Base-by-base conservation (phyloP, 352 stramenopile genomes). In the Pythium chondricola region DNA sequence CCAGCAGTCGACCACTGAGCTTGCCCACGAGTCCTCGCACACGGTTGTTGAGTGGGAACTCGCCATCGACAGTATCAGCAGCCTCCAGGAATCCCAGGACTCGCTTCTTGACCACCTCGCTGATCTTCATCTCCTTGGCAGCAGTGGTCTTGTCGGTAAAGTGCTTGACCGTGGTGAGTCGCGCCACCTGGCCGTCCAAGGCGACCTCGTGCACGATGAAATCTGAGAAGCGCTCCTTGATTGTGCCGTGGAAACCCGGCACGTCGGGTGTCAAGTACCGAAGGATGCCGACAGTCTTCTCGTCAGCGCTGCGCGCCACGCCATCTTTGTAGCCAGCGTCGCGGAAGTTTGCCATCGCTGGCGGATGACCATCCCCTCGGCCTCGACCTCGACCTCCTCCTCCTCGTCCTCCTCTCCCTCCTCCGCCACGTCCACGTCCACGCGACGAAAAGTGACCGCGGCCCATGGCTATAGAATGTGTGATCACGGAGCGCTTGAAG, bases 181-280 rank as follows among this genome's bases (percentile, higher is more conserved):
- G 60, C 49, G 80, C 80, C 35, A 93, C 63, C 0, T 68, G 39
- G 18, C 83, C 75, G 18, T 67, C 56, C 3, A 73, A 51, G 13
- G 73, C 65, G 39, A 96, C 77, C 46, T 97, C 88, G 18, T 75
- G 83, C 50, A 97, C 88, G 27, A 96, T 62, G 67, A 97, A 97
- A 61, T 97, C 88, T 50, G 85, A 95, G 65, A 85, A 97, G 2
- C 88, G 81, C 61, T 95, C 73, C 56, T 97, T 97, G 48, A 89
- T 81, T 17, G 85, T 68, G 6, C 86, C 86, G 48, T 83, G 72
- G 61, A 96, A 96, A 17, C 87, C 83, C 1, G 46, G 40, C 18
- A 87, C 67, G 21, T 84, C 63, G 9, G 78, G 69, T 53, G 52
- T 57, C 21, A 89, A 43, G 61, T 85, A 95, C 40, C 63, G 46